Conservation (phyloP, 768 basidiomycete species). For the Cytidiella melzeri region DNA sequence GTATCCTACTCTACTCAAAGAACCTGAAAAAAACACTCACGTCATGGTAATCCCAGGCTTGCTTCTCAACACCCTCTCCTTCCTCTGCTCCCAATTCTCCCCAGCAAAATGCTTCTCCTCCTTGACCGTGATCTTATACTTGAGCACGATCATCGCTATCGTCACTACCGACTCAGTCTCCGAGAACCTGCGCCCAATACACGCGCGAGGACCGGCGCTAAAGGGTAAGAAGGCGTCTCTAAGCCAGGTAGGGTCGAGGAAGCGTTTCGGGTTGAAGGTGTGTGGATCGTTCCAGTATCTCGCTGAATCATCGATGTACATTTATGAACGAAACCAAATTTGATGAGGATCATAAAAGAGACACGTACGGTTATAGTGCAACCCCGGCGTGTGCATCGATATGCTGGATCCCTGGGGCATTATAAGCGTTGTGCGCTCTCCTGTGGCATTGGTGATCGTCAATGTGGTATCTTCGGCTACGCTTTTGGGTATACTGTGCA, state of each 20-base stretch:
- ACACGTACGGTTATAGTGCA: constrained; percentile 30
- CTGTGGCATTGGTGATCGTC: constrained; percentile 20
- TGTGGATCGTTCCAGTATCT: constrained; percentile 34
- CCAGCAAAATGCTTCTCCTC: constrained; percentile 28
- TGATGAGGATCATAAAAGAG: neutral
- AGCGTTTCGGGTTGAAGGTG: constrained; percentile 35
- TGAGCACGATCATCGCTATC: constrained; percentile 40
- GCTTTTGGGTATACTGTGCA: constrained; percentile 22
- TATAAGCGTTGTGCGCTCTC: constrained; percentile 19
- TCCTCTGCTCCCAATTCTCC: constrained; percentile 42
- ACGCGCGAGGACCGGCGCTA: constrained; percentile 40
- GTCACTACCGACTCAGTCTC: constrained; percentile 47
- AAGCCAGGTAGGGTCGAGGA: constrained; percentile 43
- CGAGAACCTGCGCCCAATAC: constrained; percentile 28
- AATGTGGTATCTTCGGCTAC: constrained; percentile 24
- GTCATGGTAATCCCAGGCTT: constrained; percentile 17
- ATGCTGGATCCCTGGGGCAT: constrained; percentile 24
- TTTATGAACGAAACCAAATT: neutral
- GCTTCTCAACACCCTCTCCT: constrained; percentile 19
- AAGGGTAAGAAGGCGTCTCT: constrained; percentile 52
- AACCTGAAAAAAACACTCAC: constrained; percentile 13
- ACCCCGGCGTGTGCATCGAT: constrained; percentile 22
- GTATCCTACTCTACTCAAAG: neutral
- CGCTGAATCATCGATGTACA: constrained; percentile 17
- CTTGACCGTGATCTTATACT: constrained; percentile 36